Evolutionary conservation across 2,329 filamentous ascomycete species (phyloP).

Genomic region (Trichoderma simmonsii): DNA sequence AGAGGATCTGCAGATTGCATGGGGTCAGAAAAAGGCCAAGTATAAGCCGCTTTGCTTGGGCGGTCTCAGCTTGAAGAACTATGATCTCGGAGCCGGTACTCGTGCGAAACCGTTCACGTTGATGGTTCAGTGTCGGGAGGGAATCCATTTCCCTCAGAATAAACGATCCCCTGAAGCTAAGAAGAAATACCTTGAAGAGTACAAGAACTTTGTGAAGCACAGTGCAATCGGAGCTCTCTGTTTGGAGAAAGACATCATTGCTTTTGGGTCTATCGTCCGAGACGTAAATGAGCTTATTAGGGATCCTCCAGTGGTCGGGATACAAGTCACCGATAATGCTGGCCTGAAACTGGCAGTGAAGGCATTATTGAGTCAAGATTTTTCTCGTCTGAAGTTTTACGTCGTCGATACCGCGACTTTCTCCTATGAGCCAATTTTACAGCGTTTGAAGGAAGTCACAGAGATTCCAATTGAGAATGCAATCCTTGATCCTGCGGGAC

Average conservation of each 20-base stretch:
- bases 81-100: constrained; percentile 36
- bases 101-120: constrained; percentile 37
- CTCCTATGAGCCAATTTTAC: constrained; percentile 64
- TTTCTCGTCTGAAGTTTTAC: constrained; percentile 43
- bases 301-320: constrained; percentile 44
- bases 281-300: constrained; percentile 44
- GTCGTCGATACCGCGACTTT: constrained; percentile 65
- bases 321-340: constrained; percentile 49
- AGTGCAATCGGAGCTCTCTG: constrained; percentile 60
- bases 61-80: constrained; percentile 35
- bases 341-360: constrained; percentile 47
- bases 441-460: constrained; percentile 53
- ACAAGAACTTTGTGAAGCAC: constrained; percentile 54
- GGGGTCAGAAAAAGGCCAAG: constrained; percentile 45
- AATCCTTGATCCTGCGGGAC: constrained; percentile 39
- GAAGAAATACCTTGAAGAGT: constrained; percentile 45
- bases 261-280: constrained; percentile 58
- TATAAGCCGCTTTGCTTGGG: constrained; percentile 40
- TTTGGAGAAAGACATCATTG: constrained; percentile 48
- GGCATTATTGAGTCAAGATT: constrained; percentile 34
- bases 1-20: constrained; percentile 54
- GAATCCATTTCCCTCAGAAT: constrained; percentile 42
- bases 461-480: constrained; percentile 55
- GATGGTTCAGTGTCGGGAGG: constrained; percentile 39
- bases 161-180: constrained; percentile 30